Evolutionary conservation across 345 rosid genomes (phyloP), one percentile per base, ranked within the genome.

Genomic region (Triadica sebifera): DNA sequence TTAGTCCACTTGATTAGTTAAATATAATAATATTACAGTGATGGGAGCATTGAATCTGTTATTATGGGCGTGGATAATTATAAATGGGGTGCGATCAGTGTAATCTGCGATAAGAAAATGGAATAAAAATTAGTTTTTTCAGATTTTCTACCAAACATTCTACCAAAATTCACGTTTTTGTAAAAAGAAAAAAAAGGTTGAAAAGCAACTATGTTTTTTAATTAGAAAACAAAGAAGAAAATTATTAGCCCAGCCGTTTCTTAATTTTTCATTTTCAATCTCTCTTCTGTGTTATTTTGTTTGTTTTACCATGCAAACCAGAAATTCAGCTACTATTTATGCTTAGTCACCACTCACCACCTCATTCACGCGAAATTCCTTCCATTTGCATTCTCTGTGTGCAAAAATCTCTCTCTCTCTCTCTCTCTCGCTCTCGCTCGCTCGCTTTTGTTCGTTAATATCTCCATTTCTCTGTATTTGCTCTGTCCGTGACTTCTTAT

Each of bases 291-390:
- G 46, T 49, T 46, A 17, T 12, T 39, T 67, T 12, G n/a, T 75
- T 75, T 75, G 45, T 74, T 78, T 67, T 61, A 34, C 24, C 16
- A 29, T 12, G 49, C 70, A 22, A 46, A 43, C 6, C 47, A 29
- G 29, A 70, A 73, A 45, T 22, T 38, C 34, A 22, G 64, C 12
- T 62, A 0, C 39, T 45, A 17, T 24, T 38, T 68, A 38, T 82
- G 85, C 84, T 72, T 80, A 65, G 75, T 83, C 87, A 80, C 81
- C 73, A 39, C 77, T 76, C 81, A 81, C 85, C 75, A 47, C 50
- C 75, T 78, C 83, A 24, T 71, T 81, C 88, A 85, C 90, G 82
- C 84, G 25, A 80, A 78, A 75, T 60, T 19, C 84, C 72, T 81
- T 63, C 38, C 68, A 50, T 79, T 55, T 75, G 73, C 75, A 11